Conservation (phyloP, 2,329 filamentous ascomycete genomes). For the Verticillium tricorpus region DNA sequence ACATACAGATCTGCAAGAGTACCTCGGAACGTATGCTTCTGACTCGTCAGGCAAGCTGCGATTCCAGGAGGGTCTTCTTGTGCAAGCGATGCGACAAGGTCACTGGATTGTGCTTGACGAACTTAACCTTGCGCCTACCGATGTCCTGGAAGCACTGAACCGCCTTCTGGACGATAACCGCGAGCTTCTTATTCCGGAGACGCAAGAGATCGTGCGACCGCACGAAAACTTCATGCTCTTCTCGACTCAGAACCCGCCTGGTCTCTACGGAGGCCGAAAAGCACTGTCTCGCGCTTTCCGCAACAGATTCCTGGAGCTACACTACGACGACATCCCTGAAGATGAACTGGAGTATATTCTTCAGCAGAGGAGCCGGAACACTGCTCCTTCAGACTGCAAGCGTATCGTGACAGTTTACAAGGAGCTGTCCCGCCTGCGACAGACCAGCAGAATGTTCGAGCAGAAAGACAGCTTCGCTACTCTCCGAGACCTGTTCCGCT, state of each 20-base stretch:
- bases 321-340: constrained; percentile 97
- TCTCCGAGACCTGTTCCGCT: constrained; percentile 89
- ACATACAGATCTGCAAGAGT: constrained; percentile 96
- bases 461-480: constrained; percentile 98
- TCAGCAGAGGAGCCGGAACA: constrained; percentile 77
- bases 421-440: constrained; percentile 82
- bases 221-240: constrained; percentile 97
- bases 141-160: constrained; percentile 94
- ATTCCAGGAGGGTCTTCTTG: constrained; percentile 91
- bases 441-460: constrained; percentile 89
- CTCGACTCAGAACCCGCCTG: constrained; percentile 94
- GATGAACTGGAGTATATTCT: constrained; percentile 89
- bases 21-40: constrained; percentile 90
- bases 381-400: constrained; percentile 85
- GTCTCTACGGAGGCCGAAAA: constrained; percentile 92
- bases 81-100: constrained; percentile 85
- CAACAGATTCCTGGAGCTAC: constrained; percentile 93
- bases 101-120: constrained; percentile 99
- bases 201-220: constrained; percentile 86
- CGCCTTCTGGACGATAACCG: constrained; percentile 93
- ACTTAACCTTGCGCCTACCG: constrained; percentile 91
- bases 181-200: constrained; percentile 92
- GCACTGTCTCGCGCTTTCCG: constrained; percentile 89
- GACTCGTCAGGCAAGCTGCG: constrained; percentile 76
- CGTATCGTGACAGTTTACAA: constrained; percentile 92